phyloP scores from a whole-genome alignment of 768 basidiomycete species.

The Pulveroboletus ravenelii region DNA sequence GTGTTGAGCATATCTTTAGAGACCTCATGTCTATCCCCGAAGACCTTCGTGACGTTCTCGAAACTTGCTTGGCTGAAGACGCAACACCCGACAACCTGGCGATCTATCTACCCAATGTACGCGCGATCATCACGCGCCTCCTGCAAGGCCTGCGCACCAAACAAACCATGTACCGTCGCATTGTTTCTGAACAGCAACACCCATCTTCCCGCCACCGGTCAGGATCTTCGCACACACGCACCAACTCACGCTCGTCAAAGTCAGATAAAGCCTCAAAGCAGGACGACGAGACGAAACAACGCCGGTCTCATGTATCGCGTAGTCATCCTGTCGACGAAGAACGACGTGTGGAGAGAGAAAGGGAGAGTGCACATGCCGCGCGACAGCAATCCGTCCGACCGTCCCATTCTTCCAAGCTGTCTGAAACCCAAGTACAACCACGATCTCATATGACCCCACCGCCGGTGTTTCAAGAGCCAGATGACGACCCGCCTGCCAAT shows the following conservation, averaged over 20 bases:
- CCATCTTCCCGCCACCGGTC: constrained; percentile 36
- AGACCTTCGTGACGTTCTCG: constrained; percentile 83
- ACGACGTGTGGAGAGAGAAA: constrained; percentile 33
- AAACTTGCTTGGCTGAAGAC: constrained; percentile 88
- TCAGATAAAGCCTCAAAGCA: constrained; percentile 36
- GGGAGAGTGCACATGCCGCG: constrained; percentile 32
- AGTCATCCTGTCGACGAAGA: constrained; percentile 37
- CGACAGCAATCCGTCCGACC: constrained; percentile 41
- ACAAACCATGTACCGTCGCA: constrained; percentile 81
- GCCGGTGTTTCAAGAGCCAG: constrained; percentile 29
- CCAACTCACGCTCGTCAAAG: constrained; percentile 56
- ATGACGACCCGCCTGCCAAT: constrained; percentile 24
- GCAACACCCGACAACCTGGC: constrained; percentile 82
- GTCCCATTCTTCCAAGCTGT: constrained; percentile 35
- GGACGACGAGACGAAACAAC: constrained; percentile 41
- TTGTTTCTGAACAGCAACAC: constrained; percentile 58
- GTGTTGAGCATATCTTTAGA: constrained; percentile 38
- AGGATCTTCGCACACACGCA: constrained; percentile 46
- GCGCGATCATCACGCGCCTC: constrained; percentile 89
- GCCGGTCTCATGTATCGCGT: constrained; percentile 45
- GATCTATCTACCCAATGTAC: constrained; percentile 83
- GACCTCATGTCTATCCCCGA: constrained; percentile 86
- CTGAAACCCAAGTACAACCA: constrained; percentile 31
- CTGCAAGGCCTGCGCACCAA: constrained; percentile 90
- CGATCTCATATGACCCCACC: constrained; percentile 26